Percentiles rank a stretch among this genome's conserved stretches.
phyloP scores from a whole-genome alignment of 2,329 filamentous ascomycete genomes.

The Chaetoscypha palmicola region DNA sequence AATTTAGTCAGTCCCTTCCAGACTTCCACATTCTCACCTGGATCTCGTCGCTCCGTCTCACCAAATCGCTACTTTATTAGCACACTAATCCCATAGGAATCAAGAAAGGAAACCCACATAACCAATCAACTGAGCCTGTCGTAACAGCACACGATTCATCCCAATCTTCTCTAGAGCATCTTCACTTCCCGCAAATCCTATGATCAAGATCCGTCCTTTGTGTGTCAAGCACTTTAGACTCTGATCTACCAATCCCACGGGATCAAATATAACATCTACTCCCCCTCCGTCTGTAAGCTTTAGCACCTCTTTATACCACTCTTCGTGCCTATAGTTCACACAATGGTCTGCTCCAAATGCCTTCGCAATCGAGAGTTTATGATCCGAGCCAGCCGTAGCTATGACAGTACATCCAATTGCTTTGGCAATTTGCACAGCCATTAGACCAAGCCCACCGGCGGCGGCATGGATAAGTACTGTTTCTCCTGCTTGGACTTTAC shows the following conservation, averaged over 20 bases:
- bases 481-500: conserved; percentile 20
- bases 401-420: conserved; percentile 46
- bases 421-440: conserved; percentile 49
- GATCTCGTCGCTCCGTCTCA: conserved; percentile 45
- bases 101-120: conserved; percentile 36
- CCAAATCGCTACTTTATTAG: conserved; percentile 42
- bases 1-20: conserved; percentile 46
- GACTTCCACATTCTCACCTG: conserved; percentile 39
- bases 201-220: conserved; percentile 46
- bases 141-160: conserved; percentile 48
- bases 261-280: conserved; percentile 52
- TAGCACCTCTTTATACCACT: conserved; percentile 47
- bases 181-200: conserved; percentile 50
- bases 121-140: conserved; percentile 45
- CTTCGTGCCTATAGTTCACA: conserved; percentile 35
- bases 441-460: conserved; percentile 37
- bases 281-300: conserved; percentile 41
- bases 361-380: conserved; percentile 38
- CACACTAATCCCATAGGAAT: background rate
- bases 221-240: conserved; percentile 48
- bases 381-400: conserved; percentile 41
- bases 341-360: conserved; percentile 36
- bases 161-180: conserved; percentile 47
- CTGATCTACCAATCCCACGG: conserved; percentile 48
- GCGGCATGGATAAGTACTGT: conserved; percentile 31